phyloP scores from a whole-genome alignment of 805 yeast species.

The Candida manassasensis region DNA sequence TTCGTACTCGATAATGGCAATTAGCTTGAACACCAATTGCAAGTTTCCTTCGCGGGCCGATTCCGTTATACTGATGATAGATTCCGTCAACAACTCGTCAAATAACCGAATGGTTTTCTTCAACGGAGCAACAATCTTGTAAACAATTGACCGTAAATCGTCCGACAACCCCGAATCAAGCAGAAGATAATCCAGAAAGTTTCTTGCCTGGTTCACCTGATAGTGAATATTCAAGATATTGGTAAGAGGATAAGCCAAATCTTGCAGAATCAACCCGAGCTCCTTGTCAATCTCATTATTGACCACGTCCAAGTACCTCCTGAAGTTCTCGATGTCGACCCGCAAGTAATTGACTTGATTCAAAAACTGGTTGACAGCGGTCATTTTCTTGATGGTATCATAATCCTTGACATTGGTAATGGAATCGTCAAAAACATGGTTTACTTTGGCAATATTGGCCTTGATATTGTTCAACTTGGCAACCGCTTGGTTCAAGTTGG shows the following conservation, averaged over 20 bases:
- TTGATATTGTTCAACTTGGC: constrained; percentile 34
- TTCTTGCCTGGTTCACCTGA: constrained; percentile 63
- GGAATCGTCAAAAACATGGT: constrained; percentile 53
- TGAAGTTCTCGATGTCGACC: constrained; percentile 55
- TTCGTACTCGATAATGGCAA: constrained; percentile 77
- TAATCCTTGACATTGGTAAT: constrained; percentile 60
- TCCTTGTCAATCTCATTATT: constrained; percentile 48
- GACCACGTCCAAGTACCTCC: constrained; percentile 45
- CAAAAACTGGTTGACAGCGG: constrained; percentile 67
- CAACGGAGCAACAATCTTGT: constrained; percentile 49
- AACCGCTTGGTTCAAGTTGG: constrained; percentile 43
- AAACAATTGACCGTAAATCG: constrained; percentile 66
- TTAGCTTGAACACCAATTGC: constrained; percentile 63
- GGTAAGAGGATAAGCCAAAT: constrained; percentile 42
- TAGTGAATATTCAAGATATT: constrained; percentile 66
- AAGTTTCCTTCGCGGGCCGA: constrained; percentile 63
- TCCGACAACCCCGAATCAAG: constrained; percentile 49
- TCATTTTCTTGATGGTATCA: constrained; percentile 61
- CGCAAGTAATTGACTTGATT: constrained; percentile 63
- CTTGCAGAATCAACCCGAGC: constrained; percentile 27
- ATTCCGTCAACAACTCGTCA: constrained; percentile 56
- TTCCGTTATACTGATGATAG: constrained; percentile 70
- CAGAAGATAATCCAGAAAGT: constrained; percentile 70
- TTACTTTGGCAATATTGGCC: constrained; percentile 34
- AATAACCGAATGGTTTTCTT: constrained; percentile 50